These are phyloP conservation scores for Combretum micranthum DNA, from an alignment of 345 rosid genomes.

Conservation along the genomic window DNA sequence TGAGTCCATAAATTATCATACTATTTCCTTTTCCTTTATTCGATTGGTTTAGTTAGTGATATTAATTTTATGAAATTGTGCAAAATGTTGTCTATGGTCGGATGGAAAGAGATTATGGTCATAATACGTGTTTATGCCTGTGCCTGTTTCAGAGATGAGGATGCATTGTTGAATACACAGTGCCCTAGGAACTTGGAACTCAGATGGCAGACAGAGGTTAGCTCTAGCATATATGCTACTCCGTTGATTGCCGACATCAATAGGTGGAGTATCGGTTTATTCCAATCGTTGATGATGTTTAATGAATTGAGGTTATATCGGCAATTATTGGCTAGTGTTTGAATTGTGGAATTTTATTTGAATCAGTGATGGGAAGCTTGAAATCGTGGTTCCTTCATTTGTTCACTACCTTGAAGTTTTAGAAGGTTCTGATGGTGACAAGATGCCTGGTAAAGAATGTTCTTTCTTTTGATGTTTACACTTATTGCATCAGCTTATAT, in stretches of 20 bases:
- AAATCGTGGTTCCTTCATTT: constrained; percentile 91
- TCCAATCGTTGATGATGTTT: not conserved
- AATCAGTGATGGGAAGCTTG: constrained; percentile 95
- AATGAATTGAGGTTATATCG: not conserved
- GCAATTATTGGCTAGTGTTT: too few species aligned
- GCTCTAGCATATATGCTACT: constrained; percentile 89
- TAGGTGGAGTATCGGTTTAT: constrained; percentile 29
- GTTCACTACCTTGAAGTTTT: constrained; percentile 98
- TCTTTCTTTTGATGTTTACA: not conserved
- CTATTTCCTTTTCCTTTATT: constrained; percentile 1
- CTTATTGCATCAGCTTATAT: not conserved
- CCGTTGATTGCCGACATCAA: constrained; percentile 96
- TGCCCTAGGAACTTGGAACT: constrained; percentile 91
- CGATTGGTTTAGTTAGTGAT: not conserved
- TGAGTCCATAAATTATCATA: constrained; percentile 23
- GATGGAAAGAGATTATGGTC: too few species aligned
- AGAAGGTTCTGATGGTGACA: constrained; percentile 98
- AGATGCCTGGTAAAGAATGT: constrained; percentile 70
- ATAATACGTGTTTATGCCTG: too few species aligned
- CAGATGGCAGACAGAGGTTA: constrained; percentile 98
- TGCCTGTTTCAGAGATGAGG: constrained; percentile 60
- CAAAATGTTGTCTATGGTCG: too few species aligned
- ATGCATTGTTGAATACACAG: constrained; percentile 77
- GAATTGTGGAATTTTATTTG: too few species aligned
- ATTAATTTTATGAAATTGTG: not conserved